Percentiles rank a stretch among this genome's conserved stretches.
Conservation (phyloP, 1,139 yeast genomes). For the Sugiyamaella sp. region DNA sequence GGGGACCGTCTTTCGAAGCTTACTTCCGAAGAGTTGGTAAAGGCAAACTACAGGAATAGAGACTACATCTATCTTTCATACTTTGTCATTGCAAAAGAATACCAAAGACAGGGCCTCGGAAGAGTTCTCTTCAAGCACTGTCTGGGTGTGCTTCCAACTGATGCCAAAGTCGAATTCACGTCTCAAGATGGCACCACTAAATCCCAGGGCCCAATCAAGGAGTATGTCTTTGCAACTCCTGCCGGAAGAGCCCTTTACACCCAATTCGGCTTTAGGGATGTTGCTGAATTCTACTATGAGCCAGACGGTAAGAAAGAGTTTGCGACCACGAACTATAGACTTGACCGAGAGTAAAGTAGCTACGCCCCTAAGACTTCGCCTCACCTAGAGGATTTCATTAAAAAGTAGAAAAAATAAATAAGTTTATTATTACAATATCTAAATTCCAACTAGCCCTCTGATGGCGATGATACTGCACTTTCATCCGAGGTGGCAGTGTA, state of each 20-base stretch:
- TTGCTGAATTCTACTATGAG: slow-evolving; percentile 10
- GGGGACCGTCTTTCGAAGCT: slow-evolving; percentile 21
- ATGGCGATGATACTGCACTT: slow-evolving; percentile 19
- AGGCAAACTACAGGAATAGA: slow-evolving; percentile 23
- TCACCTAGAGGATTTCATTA: too few relatives aligned
- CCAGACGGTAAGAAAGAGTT: slow-evolving; percentile 17
- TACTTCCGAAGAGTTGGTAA: slow-evolving; percentile 22
- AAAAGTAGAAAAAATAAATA: slow-evolving; percentile 10
- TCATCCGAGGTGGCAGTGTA: slow-evolving; percentile 19
- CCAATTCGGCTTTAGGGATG: slow-evolving; percentile 24
- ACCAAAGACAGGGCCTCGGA: slow-evolving; percentile 27
- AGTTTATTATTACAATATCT: not conserved
- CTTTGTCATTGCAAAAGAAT: slow-evolving; percentile 24
- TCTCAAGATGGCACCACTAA: slow-evolving; percentile 21
- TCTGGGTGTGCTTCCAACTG: slow-evolving; percentile 20
- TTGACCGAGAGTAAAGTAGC: slow-evolving; percentile 6
- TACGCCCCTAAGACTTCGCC: too few relatives aligned
- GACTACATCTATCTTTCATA: slow-evolving; percentile 24
- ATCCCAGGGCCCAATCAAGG: slow-evolving; percentile 27
- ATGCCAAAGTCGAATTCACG: slow-evolving; percentile 16
- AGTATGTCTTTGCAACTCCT: slow-evolving; percentile 23
- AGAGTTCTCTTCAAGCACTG: slow-evolving; percentile 16
- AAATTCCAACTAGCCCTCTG: slow-evolving; percentile 2
- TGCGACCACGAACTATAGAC: slow-evolving; percentile 9
- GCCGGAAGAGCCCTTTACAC: slow-evolving; percentile 24